Evolutionary conservation across 257 asterid genomes (phyloP).

Genomic region (Cynanchum wilfordii): DNA sequence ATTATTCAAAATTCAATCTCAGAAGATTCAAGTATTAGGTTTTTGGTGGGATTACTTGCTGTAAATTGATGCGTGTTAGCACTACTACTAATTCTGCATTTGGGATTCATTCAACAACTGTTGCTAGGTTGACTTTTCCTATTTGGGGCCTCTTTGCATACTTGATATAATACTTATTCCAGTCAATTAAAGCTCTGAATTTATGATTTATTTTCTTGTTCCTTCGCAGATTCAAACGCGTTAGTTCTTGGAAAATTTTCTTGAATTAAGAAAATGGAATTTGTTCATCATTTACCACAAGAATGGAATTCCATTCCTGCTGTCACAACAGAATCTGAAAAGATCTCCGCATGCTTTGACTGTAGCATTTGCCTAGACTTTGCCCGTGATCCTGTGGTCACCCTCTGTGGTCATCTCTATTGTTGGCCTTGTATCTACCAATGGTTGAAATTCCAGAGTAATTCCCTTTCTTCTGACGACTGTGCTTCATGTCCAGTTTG

Average conservation of each 20-base stretch:
- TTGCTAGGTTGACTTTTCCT: neutral
- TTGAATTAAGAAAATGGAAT: constrained; percentile 36
- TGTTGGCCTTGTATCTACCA: constrained; percentile 95
- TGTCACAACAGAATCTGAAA: constrained; percentile 35
- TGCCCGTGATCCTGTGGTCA: constrained; percentile 73
- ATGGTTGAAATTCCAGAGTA: constrained; percentile 51
- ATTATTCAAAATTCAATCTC: neutral
- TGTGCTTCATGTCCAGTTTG: constrained; percentile 68
- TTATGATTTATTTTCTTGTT: neutral
- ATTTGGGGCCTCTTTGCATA: neutral
- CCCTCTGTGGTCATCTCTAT: constrained; percentile 84
- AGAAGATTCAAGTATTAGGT: neutral
- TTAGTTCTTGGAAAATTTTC: neutral
- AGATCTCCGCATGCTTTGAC: constrained; percentile 53
- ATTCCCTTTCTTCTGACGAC: constrained; percentile 33
- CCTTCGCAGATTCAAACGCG: constrained; percentile 17
- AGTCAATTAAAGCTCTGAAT: neutral
- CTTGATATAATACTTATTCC: neutral
- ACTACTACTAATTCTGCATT: neutral
- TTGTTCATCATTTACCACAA: constrained; percentile 43
- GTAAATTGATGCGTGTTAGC: neutral
- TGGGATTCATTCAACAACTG: neutral
- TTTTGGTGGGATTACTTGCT: neutral
- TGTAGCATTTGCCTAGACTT: constrained; percentile 80
- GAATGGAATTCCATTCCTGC: constrained; percentile 51